Percentiles rank a stretch among this genome's conserved stretches.
Conservation (phyloP, 768 basidiomycete genomes). For the Boletus sp. region DNA sequence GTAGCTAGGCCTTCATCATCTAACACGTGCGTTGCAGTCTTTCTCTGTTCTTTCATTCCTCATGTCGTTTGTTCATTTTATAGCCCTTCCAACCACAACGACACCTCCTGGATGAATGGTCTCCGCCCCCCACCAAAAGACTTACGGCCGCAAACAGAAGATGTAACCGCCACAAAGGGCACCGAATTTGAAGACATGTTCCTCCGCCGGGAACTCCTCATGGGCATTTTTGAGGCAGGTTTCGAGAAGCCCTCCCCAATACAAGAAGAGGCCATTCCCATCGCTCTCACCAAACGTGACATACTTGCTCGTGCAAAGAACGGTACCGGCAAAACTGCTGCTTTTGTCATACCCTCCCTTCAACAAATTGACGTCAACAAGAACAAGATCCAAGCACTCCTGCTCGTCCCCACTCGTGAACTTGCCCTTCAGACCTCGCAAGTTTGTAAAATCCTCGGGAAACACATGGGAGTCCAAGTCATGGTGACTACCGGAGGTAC, state of each 20-base stretch:
- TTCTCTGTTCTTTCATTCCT: slow-evolving; percentile 2
- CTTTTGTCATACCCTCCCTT: slow-evolving; percentile 96
- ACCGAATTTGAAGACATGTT: slow-evolving; percentile 95
- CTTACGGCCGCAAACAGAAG: slow-evolving; percentile 91
- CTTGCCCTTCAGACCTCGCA: slow-evolving; percentile 98
- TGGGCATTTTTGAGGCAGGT: slow-evolving; percentile 99
- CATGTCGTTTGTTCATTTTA: slow-evolving; percentile 1
- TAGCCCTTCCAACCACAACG: slow-evolving; percentile 31
- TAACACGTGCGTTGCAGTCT: slow-evolving; percentile 21
- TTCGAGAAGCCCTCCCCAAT: slow-evolving; percentile 97
- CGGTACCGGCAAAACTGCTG: slow-evolving; percentile 97
- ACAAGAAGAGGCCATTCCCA: slow-evolving; percentile 98
- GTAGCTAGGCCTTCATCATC: slow-evolving; percentile 32
- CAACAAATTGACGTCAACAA: slow-evolving; percentile 85
- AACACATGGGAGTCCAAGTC: slow-evolving; percentile 93
- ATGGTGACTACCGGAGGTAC: slow-evolving; percentile 99
- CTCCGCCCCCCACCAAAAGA: slow-evolving; percentile 91
- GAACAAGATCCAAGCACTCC: slow-evolving; percentile 90
- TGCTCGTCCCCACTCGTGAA: slow-evolving; percentile 98
- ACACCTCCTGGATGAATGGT: slow-evolving; percentile 64
- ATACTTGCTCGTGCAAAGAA: slow-evolving; percentile 95
- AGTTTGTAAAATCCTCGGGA: slow-evolving; percentile 95
- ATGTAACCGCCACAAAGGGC: slow-evolving; percentile 92
- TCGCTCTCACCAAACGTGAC: slow-evolving; percentile 91
- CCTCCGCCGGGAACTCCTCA: slow-evolving; percentile 91